Evolutionary conservation across 345 rosid species (phyloP), one percentile per base, ranked within the genome.

Genomic region (Linum trigynum): DNA sequence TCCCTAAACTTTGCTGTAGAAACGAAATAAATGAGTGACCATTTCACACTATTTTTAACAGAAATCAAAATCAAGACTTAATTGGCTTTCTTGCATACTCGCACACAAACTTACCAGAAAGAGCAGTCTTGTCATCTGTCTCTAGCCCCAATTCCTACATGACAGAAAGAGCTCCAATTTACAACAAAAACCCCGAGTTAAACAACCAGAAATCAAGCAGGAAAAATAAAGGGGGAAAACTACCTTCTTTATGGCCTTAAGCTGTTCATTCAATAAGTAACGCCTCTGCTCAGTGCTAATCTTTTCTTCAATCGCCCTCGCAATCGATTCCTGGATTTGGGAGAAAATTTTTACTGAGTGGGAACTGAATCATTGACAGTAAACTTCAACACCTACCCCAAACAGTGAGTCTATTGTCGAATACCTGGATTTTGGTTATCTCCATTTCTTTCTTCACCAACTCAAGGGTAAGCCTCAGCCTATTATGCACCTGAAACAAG

Each of bases 231-330:
- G 4, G 35, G 53, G 65, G 59, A 36, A 36, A 40, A 42, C 57
- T 80, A 90, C 99, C 99, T 95, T 94, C 75, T 94, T 94, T 78
- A 94, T 91, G 50, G 97, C 99, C 82, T 94, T 94, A 71, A 94
- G 96, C 73, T 94, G 99, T 76, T 94, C 99, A 73, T 91, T 91
- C 82, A 94, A 79, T 78, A 94, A 85, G 77, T 88, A 94, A 15
- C 99, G 97, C 0, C 99, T 89, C 72, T 94, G 99, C 83, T 95
- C 99, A 39, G 97, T 97, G 59, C 97, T 91, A 63, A 95, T 85
- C 79, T 95, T 95, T 76, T 95, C 99, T 75, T 95, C 99, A 71
- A 95, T 95, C 67, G 99, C 95, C 79, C 89, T 95, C 36, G 97
- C 99, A 65, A 95, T 95, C 8, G 97, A 67, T 81, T 91, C 97